Base-by-base conservation (phyloP, 176 grass and related monocot species). In the Zoysia japonica region DNA sequence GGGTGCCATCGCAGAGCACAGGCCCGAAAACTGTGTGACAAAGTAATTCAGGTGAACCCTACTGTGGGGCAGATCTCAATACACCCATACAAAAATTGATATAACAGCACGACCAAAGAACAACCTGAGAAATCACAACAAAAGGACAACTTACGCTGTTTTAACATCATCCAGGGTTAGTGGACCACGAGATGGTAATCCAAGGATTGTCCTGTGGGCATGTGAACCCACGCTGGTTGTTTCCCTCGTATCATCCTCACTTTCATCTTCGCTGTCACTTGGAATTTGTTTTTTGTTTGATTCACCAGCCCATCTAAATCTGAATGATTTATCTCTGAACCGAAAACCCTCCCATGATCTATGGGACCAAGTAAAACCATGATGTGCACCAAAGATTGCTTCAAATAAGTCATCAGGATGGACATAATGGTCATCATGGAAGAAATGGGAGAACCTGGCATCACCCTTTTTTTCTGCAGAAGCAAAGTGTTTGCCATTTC, bases 1-100 rank as follows among this genome's bases (percentile, higher is more conserved):
- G 95, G 95, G 20, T 97, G 95, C 95, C 92, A 98, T 81, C 93
- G 94, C 35, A 98, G 67, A 61, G 95, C 95, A 67, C 88, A 89
- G 65, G 78, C 35, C 48, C 86, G 83, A 52, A 94, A 98, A 61
- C 95, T 94, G 80, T 61, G 90, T 39, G 6, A 39, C 4, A 70
- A 2, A 74, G 48, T 75, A 84, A 82, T 72, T 67, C 60, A 39
- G 77, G 28, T 66, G 10, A 85, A 64, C 28, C 49, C 45, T 47
- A 50, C 11, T 15, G 43, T 14, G 38, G 28, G 19, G 16, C 2
- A 50, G 3, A 67, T 51, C 35, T 66, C 45, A 42, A 50, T 59
- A 5, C 66, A 71, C 1, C 15, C 56, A 50, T 71, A 65, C 37
- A 56, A 72, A 70, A 64, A 44, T 8, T 19, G 84, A 7, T 40